Percentiles rank a stretch among this genome's conserved stretches.
Evolutionary conservation across 441 rosid species (phyloP).

Genomic region (Biscutella laevigata): DNA sequence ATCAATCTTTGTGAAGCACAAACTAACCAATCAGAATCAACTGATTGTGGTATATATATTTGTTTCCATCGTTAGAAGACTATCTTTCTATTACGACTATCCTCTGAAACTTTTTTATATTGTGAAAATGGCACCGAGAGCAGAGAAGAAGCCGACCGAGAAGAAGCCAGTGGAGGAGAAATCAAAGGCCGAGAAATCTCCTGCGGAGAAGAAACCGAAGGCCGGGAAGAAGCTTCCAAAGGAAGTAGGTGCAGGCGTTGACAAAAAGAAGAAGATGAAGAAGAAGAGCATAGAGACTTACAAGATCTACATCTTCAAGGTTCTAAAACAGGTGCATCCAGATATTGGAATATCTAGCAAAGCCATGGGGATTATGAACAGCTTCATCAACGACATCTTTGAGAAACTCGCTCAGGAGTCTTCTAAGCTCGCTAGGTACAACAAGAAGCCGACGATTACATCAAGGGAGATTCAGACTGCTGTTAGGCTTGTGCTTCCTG

Average conservation of each 20-base stretch:
- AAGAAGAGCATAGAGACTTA: constrained; percentile 44
- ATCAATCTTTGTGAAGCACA: constrained; percentile 17
- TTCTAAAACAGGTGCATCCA: constrained; percentile 35
- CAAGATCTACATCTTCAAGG: constrained; percentile 52
- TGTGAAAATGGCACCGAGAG: constrained; percentile 13
- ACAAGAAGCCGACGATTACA: constrained; percentile 38
- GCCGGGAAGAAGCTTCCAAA: constrained; percentile 49
- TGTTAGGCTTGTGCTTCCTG: constrained; percentile 32
- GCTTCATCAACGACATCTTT: constrained; percentile 38
- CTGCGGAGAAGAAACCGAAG: constrained; percentile 44
- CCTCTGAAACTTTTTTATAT: too few species aligned
- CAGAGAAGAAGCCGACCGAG: constrained; percentile 29
- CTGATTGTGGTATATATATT: constrained; percentile 12
- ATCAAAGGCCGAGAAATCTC: constrained; percentile 33
- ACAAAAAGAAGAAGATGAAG: constrained; percentile 36
- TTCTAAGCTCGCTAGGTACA: constrained; percentile 32
- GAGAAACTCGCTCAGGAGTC: constrained; percentile 35
- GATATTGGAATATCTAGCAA: constrained; percentile 38
- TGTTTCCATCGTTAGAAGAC: too few species aligned
- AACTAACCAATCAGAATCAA: constrained; percentile 15
- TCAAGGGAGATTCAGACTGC: constrained; percentile 41
- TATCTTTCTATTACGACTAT: too few species aligned
- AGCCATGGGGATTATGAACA: constrained; percentile 39
- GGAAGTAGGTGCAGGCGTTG: constrained; percentile 30
- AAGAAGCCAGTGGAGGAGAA: constrained; percentile 41